Conservation (phyloP, 2,329 filamentous ascomycete genomes). For the Sclerotinia glacialis region DNA sequence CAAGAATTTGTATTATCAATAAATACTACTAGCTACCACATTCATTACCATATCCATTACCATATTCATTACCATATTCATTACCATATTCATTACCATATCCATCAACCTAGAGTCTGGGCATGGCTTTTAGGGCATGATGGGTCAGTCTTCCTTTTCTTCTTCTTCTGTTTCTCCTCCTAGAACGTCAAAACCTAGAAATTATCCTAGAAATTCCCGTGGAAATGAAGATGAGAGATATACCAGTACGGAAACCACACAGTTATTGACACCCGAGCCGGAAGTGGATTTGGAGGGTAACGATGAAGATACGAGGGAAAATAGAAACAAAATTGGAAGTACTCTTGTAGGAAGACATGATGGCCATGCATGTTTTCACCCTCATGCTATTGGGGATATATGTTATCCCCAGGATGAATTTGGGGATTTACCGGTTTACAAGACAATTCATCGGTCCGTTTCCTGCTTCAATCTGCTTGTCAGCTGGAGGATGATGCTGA, state of each 20-base stretch:
- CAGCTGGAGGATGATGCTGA: background rate
- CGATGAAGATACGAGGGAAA: slow-evolving; percentile 17
- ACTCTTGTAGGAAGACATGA: slow-evolving; percentile 12
- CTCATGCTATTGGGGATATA: slow-evolving; percentile 31
- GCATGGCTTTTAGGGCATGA: background rate
- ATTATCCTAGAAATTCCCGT: slow-evolving; percentile 4
- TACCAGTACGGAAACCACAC: slow-evolving; percentile 19
- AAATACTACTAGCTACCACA: background rate
- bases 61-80: background rate
- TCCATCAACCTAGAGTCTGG: slow-evolving; percentile 1
- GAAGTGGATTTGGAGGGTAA: slow-evolving; percentile 24
- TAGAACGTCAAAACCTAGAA: background rate
- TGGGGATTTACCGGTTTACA: slow-evolving; percentile 65
- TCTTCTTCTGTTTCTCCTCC: background rate
- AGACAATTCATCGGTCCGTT: slow-evolving; percentile 64
- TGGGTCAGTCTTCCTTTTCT: slow-evolving; percentile 19
- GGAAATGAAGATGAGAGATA: slow-evolving; percentile 1
- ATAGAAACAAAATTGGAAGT: background rate
- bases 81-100: background rate
- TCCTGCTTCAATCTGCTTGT: background rate
- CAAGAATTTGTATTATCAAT: slow-evolving; percentile 19
- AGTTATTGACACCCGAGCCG: slow-evolving; percentile 27
- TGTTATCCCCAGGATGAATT: slow-evolving; percentile 34
- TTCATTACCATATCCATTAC: background rate
- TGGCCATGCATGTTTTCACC: slow-evolving; percentile 33